Conservation (phyloP, 768 basidiomycete genomes). For the Peribolospora baueri region DNA sequence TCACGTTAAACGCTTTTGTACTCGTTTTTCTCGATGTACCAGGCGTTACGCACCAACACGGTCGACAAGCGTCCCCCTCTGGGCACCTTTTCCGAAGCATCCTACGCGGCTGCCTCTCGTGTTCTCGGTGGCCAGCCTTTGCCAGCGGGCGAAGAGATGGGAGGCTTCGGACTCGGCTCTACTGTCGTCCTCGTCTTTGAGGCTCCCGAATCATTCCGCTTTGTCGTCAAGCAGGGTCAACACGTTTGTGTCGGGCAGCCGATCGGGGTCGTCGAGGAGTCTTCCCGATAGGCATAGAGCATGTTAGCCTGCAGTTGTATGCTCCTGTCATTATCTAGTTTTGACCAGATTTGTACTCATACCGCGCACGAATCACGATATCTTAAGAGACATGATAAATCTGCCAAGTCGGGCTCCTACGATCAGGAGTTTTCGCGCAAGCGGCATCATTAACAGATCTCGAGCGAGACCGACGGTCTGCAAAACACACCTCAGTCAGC, state of each 20-base stretch:
- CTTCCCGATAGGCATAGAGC: too few species aligned
- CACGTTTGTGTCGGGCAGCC: slow-evolving; percentile 67
- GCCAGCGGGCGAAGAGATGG: slow-evolving; percentile 76
- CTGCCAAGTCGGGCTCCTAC: too few species aligned
- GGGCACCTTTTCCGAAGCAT: slow-evolving; percentile 64
- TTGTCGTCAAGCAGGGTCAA: slow-evolving; percentile 47
- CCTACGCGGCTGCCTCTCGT: slow-evolving; percentile 60
- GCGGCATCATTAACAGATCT: too few species aligned
- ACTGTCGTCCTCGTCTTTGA: slow-evolving; percentile 95
- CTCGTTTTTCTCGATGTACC: neutral
- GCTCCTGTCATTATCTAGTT: too few species aligned
- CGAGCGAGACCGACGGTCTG: too few species aligned
- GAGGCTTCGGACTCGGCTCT: slow-evolving; percentile 67
- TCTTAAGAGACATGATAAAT: too few species aligned
- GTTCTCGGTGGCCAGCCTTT: slow-evolving; percentile 73
- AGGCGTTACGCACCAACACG: slow-evolving; percentile 75
- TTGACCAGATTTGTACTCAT: too few species aligned
- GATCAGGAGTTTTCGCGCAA: too few species aligned
- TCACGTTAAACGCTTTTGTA: too few species aligned
- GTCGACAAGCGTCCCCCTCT: slow-evolving; percentile 22
- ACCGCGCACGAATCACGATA: too few species aligned
- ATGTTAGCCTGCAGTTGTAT: too few species aligned
- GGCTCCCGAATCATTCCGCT: slow-evolving; percentile 62
- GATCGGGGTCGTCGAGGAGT: slow-evolving; percentile 18
- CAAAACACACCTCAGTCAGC: too few species aligned